These are phyloP conservation scores for Phytopythium cucurbitacearum DNA, from an alignment of 352 stramenopile genomes.

Conservation along the genomic window DNA sequence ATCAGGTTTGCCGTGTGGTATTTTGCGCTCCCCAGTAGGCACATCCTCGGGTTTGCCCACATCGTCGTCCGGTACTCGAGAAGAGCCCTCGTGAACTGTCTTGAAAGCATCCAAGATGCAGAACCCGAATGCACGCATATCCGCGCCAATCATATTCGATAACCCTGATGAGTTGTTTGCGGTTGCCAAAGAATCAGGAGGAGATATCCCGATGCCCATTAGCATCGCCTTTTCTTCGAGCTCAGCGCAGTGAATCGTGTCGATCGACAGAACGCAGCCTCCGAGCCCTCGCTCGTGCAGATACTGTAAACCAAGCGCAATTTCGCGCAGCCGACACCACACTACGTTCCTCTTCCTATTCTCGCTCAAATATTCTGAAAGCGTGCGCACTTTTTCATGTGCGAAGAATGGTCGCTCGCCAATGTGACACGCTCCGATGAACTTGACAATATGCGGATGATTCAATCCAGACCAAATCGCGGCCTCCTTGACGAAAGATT, in stretches of 20 bases:
- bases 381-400: neutral
- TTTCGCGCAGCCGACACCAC: neutral
- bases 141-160: too few relatives aligned
- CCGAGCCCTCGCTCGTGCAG: neutral
- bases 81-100: too few relatives aligned
- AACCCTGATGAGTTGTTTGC: too few relatives aligned
- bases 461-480: neutral
- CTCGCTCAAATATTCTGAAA: neutral
- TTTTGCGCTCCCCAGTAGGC: too few relatives aligned
- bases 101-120: too few relatives aligned
- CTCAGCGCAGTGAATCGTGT: neutral
- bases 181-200: too few relatives aligned
- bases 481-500: neutral
- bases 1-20: too few relatives aligned
- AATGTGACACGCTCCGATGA: constrained; percentile 3
- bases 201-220: too few relatives aligned
- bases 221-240: neutral
- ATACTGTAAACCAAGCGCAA: neutral
- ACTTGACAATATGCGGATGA: neutral
- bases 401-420: neutral
- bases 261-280: too few relatives aligned
- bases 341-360: neutral
- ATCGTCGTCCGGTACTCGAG: too few relatives aligned
- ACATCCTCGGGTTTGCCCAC: too few relatives aligned
- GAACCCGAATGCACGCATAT: too few relatives aligned